phyloP scores from a whole-genome alignment of 1,139 yeast genomes.

The Pichia sp. region DNA sequence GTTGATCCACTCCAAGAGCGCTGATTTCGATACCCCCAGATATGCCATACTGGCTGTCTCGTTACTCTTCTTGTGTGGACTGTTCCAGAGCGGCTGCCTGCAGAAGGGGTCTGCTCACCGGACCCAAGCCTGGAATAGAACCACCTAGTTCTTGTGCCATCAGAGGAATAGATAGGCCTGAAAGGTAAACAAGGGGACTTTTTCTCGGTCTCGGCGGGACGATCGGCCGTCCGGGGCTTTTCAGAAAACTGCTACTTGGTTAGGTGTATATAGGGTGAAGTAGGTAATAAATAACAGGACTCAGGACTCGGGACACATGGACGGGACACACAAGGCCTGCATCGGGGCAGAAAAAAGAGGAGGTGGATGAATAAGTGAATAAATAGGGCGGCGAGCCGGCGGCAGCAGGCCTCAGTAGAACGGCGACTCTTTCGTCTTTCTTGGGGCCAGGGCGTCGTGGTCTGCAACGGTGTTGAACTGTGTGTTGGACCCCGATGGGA shows the following conservation, averaged over 20 bases:
- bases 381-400: not conserved
- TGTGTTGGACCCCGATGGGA: constrained; percentile 26
- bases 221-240: not conserved
- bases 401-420: constrained; percentile 12
- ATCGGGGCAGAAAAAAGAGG: not conserved
- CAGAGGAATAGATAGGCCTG: not conserved
- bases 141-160: no score
- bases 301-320: not conserved
- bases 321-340: not conserved
- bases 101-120: not conserved
- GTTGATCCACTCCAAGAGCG: constrained; percentile 82
- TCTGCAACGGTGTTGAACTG: constrained; percentile 28
- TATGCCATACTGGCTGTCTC: constrained; percentile 7
- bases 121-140: no score
- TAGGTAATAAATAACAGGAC: not conserved
- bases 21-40: constrained; percentile 55
- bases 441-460: constrained; percentile 28
- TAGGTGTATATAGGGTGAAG: not conserved
- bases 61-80: no score
- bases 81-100: no score
- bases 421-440: constrained; percentile 30
- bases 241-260: not conserved
- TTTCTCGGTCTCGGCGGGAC: not conserved
- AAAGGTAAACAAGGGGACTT: constrained; percentile 3
- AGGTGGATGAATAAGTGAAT: constrained; percentile 10